These are phyloP conservation scores for Furcasterigmium furcatum DNA, from an alignment of 2,329 filamentous ascomycete species.

Conservation along the genomic window DNA sequence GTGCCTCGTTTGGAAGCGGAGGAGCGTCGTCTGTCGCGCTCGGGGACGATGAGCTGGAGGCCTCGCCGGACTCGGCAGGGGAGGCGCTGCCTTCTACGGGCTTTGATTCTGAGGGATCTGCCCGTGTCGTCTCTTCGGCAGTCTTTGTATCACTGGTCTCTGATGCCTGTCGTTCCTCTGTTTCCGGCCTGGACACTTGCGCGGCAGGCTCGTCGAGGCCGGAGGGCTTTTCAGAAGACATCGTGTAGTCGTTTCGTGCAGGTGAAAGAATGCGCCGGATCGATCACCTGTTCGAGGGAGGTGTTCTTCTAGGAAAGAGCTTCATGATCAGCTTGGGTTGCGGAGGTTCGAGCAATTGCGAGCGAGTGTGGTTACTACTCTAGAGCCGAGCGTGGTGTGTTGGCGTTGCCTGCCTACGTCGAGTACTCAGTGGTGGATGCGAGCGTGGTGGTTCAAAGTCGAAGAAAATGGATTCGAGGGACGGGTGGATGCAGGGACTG, in stretches of 20 bases:
- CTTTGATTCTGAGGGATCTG: neutral
- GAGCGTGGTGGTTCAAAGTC: too few relatives aligned
- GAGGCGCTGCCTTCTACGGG: constrained; percentile 2
- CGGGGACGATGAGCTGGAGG: constrained; percentile 5
- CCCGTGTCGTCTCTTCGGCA: neutral
- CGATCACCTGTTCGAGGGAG: neutral
- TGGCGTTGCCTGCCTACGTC: too few relatives aligned
- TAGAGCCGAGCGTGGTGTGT: too few relatives aligned
- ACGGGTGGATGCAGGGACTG: too few relatives aligned
- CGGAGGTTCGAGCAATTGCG: neutral
- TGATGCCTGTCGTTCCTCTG: too few relatives aligned
- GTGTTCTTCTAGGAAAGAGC: neutral
- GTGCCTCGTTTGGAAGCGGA: constrained; percentile 32
- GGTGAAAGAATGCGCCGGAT: too few relatives aligned
- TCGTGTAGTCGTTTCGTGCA: too few relatives aligned
- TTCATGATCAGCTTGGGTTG: neutral
- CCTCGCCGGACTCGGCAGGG: constrained; percentile 12
- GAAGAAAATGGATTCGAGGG: too few relatives aligned
- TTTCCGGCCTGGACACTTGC: neutral
- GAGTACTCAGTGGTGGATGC: too few relatives aligned
- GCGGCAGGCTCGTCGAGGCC: neutral
- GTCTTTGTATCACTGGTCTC: too few relatives aligned
- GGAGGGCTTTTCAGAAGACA: neutral
- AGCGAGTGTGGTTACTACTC: neutral
- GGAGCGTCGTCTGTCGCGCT: constrained; percentile 18